These are phyloP conservation scores for Cercospora zeae-maydis DNA, from an alignment of 2,329 filamentous ascomycete genomes.

Conservation along the genomic window DNA sequence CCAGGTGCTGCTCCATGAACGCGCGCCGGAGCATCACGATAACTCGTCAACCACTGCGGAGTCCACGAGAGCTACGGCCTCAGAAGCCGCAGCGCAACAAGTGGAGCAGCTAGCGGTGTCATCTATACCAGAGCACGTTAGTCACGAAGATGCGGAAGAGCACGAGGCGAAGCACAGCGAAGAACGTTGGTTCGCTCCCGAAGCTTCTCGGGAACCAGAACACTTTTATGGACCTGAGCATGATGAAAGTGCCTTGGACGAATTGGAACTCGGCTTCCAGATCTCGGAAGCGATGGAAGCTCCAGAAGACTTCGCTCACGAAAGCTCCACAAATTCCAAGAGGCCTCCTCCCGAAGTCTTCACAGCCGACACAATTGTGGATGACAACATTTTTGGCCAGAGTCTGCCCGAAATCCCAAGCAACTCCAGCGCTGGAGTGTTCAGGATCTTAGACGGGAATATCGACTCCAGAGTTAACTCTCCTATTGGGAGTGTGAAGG, in stretches of 20 bases:
- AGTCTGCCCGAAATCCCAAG: neutral
- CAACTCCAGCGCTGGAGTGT: conserved; percentile 1
- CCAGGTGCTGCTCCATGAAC: neutral
- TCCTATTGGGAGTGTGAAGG: neutral
- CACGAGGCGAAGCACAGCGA: neutral
- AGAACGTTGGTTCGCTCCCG: neutral
- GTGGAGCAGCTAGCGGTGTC: neutral
- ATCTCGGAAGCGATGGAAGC: neutral
- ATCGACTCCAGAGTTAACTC: conserved; percentile 12
- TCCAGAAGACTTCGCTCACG: neutral
- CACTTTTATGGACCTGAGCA: neutral
- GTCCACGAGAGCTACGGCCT: neutral
- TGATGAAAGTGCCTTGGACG: neutral
- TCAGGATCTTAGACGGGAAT: conserved; percentile 5
- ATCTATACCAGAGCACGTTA: neutral
- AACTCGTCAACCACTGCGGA: neutral
- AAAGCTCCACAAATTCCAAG: neutral
- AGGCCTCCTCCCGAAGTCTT: neutral
- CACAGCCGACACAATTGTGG: neutral
- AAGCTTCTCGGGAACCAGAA: neutral
- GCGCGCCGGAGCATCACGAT: too few species aligned
- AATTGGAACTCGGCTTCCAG: neutral
- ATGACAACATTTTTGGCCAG: neutral
- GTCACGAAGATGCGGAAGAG: neutral
- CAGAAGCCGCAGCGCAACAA: neutral